A percentile compares a stretch with the other conserved stretches of the same genome.
phyloP scores from a whole-genome alignment of 2,329 filamentous ascomycete genomes.

The Ophioceras dolichostomum region DNA sequence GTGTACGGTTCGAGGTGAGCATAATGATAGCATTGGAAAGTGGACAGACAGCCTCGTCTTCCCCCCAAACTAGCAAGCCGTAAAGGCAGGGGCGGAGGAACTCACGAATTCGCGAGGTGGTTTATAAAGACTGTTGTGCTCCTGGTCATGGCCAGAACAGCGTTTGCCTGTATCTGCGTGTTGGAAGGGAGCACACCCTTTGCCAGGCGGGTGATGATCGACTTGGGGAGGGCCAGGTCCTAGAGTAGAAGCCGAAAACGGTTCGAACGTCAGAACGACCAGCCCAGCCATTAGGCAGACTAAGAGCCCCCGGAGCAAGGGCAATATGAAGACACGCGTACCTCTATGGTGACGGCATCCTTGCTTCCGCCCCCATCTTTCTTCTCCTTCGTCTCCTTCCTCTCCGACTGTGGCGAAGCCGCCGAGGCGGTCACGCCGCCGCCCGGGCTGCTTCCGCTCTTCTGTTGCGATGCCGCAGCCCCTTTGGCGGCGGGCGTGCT shows the following conservation, averaged over 20 bases:
- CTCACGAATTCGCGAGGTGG: conserved; percentile 64
- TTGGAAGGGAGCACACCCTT: conserved; percentile 72
- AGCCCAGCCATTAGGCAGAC: not conserved
- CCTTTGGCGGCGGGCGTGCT: not conserved
- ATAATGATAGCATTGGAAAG: not conserved
- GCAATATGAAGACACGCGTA: conserved; percentile 18
- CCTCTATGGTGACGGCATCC: conserved; percentile 40
- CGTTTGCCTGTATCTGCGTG: conserved; percentile 75
- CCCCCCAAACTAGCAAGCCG: too few relatives aligned
- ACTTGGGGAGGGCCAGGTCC: conserved; percentile 69
- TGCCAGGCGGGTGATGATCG: conserved; percentile 66
- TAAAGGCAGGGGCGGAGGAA: conserved; percentile 10
- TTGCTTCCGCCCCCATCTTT: conserved; percentile 14
- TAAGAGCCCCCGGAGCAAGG: not conserved
- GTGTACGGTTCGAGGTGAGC: too few relatives aligned
- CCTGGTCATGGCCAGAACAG: conserved; percentile 66
- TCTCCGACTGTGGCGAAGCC: too few relatives aligned
- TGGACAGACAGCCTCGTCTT: not conserved
- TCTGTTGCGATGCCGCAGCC: conserved; percentile 9
- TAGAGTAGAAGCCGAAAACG: conserved; percentile 23
- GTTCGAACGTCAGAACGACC: not conserved
- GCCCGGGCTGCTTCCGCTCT: not conserved
- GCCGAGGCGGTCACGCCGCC: too few relatives aligned
- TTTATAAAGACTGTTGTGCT: conserved; percentile 76
- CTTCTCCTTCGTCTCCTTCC: conserved; percentile 22